Conservation (phyloP, 2,329 filamentous ascomycete species). For the Aotearoamyces nothofagi region DNA sequence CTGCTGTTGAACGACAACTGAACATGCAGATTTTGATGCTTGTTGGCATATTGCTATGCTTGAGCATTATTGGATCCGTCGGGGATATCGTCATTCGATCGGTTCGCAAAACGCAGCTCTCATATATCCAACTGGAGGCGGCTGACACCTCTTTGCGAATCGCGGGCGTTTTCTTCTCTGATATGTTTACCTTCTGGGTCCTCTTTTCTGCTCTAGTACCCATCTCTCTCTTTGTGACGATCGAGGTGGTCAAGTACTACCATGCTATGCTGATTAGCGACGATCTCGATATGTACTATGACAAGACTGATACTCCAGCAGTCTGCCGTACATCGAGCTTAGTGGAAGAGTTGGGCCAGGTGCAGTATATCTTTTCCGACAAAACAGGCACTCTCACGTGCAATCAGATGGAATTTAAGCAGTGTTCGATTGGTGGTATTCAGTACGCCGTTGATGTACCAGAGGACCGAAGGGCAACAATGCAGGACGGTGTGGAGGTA, state of each 20-base stretch:
- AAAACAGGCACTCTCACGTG: conserved; percentile 97
- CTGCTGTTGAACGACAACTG: conserved; percentile 85
- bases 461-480: conserved; percentile 70
- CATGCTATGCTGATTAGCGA: conserved; percentile 96
- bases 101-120: conserved; percentile 43
- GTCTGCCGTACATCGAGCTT: conserved; percentile 92
- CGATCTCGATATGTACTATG: conserved; percentile 95
- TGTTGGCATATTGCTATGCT: conserved; percentile 64
- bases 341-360: conserved; percentile 94
- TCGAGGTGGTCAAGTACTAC: conserved; percentile 96
- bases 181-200: conserved; percentile 98
- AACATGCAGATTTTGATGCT: conserved; percentile 89
- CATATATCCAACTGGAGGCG: conserved; percentile 55
- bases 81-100: conserved; percentile 74
- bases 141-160: conserved; percentile 37
- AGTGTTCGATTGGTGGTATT: conserved; percentile 82
- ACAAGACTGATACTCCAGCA: conserved; percentile 85
- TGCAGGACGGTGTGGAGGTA: conserved; percentile 62
- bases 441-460: conserved; percentile 88
- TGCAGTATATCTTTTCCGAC: conserved; percentile 97
- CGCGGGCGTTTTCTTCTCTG: conserved; percentile 75
- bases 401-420: conserved; percentile 97
- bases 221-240: conserved; percentile 93
- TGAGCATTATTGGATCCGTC: conserved; percentile 82
- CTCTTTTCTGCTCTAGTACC: conserved; percentile 92